Percentiles rank a stretch among this genome's conserved stretches.
These are phyloP conservation scores for Cyclotella kingstonii DNA, from an alignment of 108 stramenopile genomes.

Conservation along the genomic window DNA sequence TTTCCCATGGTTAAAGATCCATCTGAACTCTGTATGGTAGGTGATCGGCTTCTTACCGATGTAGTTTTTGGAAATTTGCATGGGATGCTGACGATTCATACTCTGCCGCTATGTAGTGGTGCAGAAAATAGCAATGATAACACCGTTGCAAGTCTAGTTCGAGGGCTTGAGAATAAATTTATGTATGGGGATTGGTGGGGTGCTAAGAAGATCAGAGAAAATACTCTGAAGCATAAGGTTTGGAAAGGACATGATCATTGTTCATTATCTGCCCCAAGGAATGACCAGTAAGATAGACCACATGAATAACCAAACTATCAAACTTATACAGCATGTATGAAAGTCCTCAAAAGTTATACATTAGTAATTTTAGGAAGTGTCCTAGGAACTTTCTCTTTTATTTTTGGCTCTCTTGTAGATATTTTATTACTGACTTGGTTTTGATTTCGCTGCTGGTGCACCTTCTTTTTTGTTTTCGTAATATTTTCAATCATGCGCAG, in stretches of 20 bases:
- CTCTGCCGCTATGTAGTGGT: slow-evolving; percentile 67
- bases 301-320: no score
- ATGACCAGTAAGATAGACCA: not conserved
- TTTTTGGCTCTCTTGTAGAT: no score
- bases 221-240: slow-evolving; percentile 52
- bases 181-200: slow-evolving; percentile 79
- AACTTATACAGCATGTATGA: no score
- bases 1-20: slow-evolving; percentile 73
- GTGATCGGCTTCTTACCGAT: slow-evolving; percentile 92
- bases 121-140: slow-evolving; percentile 75
- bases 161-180: slow-evolving; percentile 66
- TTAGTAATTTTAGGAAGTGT: slow-evolving; percentile 25
- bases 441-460: not conserved
- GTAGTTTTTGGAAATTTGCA: slow-evolving; percentile 93
- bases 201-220: slow-evolving; percentile 38
- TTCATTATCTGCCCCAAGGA: slow-evolving; percentile 37
- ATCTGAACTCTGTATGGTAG: slow-evolving; percentile 83
- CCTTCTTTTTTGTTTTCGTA: not conserved
- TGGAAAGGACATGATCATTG: slow-evolving; percentile 73
- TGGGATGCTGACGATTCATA: slow-evolving; percentile 93
- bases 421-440: not conserved
- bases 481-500: slow-evolving; percentile 31
- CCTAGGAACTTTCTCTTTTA: not conserved
- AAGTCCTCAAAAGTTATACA: no score
- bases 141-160: slow-evolving; percentile 59